Evolutionary conservation across 495 filamentous ascomycete species (phyloP).

Genomic region (Aspergillus kassunensis): DNA sequence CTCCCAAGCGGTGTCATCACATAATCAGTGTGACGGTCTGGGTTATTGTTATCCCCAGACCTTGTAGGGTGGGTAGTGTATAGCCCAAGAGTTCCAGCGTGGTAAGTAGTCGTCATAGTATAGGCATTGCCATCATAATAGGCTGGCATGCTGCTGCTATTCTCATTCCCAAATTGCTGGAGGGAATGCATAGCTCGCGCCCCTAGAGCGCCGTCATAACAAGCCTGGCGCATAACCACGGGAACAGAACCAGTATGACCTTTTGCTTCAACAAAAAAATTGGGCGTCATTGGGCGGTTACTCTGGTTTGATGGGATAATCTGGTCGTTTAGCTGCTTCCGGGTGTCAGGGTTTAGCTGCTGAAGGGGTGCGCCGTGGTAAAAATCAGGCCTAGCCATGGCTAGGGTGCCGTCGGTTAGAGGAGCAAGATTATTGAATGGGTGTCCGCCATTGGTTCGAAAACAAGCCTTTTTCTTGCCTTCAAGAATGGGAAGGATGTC

Average conservation of each 20-base stretch:
- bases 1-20: conserved; percentile 1
- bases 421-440: conserved; percentile 31
- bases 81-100: conserved; percentile 10
- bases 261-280: conserved; percentile 42
- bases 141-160: conserved; percentile 13
- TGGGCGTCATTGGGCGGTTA: conserved; percentile 35
- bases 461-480: conserved; percentile 17
- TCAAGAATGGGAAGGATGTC: conserved; percentile 24
- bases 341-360: conserved; percentile 18
- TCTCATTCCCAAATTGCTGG: conserved; percentile 25
- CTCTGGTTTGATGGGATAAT: conserved; percentile 35
- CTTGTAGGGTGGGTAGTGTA: conserved; percentile 16
- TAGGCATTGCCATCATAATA: conserved; percentile 41
- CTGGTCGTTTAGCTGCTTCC: conserved; percentile 15
- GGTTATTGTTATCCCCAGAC: neutral
- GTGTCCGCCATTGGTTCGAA: conserved; percentile 16
- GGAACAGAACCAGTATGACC: conserved; percentile 25
- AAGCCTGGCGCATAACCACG: conserved; percentile 36
- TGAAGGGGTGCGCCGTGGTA: conserved; percentile 17
- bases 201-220: conserved; percentile 41
- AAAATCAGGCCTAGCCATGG: conserved; percentile 13
- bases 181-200: conserved; percentile 43
- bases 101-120: conserved; percentile 31
- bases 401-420: conserved; percentile 24
- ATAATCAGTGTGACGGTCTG: conserved; percentile 1